Conservation (phyloP, 257 asterid genomes). For the Gynochthodes officinalis region DNA sequence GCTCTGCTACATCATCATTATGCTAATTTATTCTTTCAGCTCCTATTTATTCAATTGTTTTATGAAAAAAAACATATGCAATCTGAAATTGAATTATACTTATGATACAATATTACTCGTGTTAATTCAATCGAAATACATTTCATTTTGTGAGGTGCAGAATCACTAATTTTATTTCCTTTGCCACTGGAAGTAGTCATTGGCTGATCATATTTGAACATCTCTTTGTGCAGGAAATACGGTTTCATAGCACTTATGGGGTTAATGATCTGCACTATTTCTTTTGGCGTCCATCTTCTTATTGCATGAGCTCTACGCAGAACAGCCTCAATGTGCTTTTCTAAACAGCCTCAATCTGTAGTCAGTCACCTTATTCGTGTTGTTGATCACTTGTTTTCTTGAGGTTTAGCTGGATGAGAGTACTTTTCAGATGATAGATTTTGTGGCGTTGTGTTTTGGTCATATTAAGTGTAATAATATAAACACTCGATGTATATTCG, state of each 20-base stretch:
- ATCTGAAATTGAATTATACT: not conserved
- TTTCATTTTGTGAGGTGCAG: not conserved
- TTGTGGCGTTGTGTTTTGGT: not conserved
- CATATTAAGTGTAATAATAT: not conserved
- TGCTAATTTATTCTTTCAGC: not conserved
- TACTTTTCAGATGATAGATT: not conserved
- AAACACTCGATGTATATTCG: not conserved
- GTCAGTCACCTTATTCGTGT: not conserved
- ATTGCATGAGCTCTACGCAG: slow-evolving; percentile 22
- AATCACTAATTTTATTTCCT: not conserved
- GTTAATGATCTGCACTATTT: slow-evolving; percentile 51
- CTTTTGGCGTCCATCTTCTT: slow-evolving; percentile 56
- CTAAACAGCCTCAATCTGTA: not conserved
- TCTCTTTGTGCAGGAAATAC: slow-evolving; percentile 56
- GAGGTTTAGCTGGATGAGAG: not conserved
- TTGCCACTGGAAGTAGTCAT: not conserved
- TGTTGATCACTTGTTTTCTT: not conserved
- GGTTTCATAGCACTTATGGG: slow-evolving; percentile 50
- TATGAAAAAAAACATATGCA: no score
- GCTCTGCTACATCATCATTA: not conserved
- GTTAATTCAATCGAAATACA: not conserved
- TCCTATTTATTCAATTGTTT: not conserved
- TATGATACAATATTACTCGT: not conserved
- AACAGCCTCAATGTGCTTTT: not conserved
- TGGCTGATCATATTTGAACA: not conserved